phyloP scores from a whole-genome alignment of 2,329 filamentous ascomycete genomes.

The Zymoseptoria pseudotritici region DNA sequence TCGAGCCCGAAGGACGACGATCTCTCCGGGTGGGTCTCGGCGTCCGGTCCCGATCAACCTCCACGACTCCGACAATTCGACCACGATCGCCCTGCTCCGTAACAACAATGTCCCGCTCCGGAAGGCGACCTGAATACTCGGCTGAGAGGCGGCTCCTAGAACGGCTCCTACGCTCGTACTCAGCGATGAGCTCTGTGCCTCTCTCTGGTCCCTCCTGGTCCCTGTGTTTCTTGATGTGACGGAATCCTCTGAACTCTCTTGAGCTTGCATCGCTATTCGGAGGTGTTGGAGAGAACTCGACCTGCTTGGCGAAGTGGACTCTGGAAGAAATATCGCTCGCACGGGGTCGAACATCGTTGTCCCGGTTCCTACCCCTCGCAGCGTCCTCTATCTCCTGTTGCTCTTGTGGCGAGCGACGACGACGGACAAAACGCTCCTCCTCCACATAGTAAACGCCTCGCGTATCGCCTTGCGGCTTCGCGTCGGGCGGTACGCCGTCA shows the following conservation, averaged over 20 bases:
- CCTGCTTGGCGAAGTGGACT: conserved; percentile 27
- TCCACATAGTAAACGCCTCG: conserved; percentile 5
- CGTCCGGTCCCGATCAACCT: conserved; percentile 1
- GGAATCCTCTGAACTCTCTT: conserved; percentile 17
- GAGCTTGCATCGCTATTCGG: conserved; percentile 26
- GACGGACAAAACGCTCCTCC: conserved; percentile 7
- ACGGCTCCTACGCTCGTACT: conserved; percentile 20
- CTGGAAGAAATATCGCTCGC: conserved; percentile 17
- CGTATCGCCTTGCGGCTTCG: neutral
- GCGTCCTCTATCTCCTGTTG: neutral
- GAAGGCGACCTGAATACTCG: conserved; percentile 4
- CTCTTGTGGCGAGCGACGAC: conserved; percentile 1
- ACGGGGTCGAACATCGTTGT: conserved; percentile 1
- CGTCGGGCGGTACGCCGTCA: neutral
- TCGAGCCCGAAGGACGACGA: conserved; percentile 2
- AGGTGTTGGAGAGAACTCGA: conserved; percentile 28
- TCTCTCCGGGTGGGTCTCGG: neutral
- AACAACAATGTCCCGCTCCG: conserved; percentile 4
- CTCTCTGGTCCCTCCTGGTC: conserved; percentile 9
- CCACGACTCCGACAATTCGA: conserved; percentile 1
- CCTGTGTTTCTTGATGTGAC: conserved; percentile 1
- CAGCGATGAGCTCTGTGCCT: conserved; percentile 14
- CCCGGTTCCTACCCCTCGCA: neutral
- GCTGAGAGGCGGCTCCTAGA: conserved; percentile 8
- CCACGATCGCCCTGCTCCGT: neutral